A percentile compares a stretch with the other conserved stretches of the same genome.
Conservation (phyloP, 2,329 filamentous ascomycete genomes). For the Purpureocillium takamizusanense region DNA sequence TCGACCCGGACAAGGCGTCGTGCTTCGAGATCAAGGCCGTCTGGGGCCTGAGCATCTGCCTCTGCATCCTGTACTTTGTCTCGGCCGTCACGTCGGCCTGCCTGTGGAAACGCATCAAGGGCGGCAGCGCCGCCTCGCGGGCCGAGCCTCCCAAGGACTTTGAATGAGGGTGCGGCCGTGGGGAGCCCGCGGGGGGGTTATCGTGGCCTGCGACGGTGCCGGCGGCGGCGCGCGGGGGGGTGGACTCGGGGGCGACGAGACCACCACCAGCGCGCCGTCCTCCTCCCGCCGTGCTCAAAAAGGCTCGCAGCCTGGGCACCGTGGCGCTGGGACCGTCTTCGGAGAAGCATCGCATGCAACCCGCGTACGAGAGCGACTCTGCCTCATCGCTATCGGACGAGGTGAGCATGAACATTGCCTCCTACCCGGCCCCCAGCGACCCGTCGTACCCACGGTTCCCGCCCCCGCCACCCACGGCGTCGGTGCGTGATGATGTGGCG, state of each 20-base stretch:
- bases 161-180: slow-evolving; percentile 42
- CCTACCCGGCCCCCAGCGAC: slow-evolving; percentile 3
- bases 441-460: slow-evolving; percentile 17
- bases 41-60: slow-evolving; percentile 76
- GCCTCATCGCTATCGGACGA: slow-evolving; percentile 11
- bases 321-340: slow-evolving; percentile 23
- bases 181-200: slow-evolving; percentile 15
- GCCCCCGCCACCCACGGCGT: slow-evolving; percentile 27
- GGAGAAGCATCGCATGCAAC: slow-evolving; percentile 8
- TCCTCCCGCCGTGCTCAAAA: slow-evolving; percentile 11
- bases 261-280: slow-evolving; percentile 2
- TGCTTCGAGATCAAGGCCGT: slow-evolving; percentile 81
- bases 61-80: slow-evolving; percentile 63
- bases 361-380: slow-evolving; percentile 20
- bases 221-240: slow-evolving; percentile 3
- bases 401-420: slow-evolving; percentile 12
- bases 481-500: slow-evolving; percentile 12
- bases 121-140: slow-evolving; percentile 16
- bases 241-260: neutral
- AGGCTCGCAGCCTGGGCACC: slow-evolving; percentile 26
- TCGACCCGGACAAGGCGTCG: slow-evolving; percentile 46
- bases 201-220: neutral
- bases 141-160: slow-evolving; percentile 43
- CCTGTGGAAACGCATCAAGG: slow-evolving; percentile 53
- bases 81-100: slow-evolving; percentile 49